Evolutionary conservation across 148 eudicot genomes (phyloP).

Genomic region (Spergularia marina): DNA sequence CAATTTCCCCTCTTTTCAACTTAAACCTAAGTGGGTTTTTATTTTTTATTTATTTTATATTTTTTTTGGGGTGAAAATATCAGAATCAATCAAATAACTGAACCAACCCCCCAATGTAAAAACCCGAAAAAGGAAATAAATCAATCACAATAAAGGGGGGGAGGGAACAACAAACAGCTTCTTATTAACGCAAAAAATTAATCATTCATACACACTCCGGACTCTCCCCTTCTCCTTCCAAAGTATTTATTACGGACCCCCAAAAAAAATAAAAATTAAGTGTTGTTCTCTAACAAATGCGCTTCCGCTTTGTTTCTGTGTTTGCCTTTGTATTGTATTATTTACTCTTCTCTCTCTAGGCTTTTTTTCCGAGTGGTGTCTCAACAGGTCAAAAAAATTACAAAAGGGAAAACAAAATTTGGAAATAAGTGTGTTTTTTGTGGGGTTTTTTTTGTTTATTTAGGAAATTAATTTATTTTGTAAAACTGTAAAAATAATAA

Average conservation of each 20-base stretch:
- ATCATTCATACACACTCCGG: neutral
- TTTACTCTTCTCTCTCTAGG: constrained; percentile 20
- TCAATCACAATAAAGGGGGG: constrained; percentile 18
- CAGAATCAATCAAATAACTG: neutral
- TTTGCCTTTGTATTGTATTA: neutral
- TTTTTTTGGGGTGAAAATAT: neutral
- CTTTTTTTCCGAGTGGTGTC: constrained; percentile 32
- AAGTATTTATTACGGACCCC: constrained; percentile 4
- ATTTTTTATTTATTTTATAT: neutral
- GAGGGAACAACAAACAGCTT: constrained; percentile 5
- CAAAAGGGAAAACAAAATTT: neutral
- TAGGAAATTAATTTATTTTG: neutral
- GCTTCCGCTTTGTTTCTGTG: constrained; percentile 3
- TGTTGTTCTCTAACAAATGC: constrained; percentile 16
- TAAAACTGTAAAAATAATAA: neutral
- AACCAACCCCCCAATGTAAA: constrained; percentile 11
- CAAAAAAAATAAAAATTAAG: constrained; percentile 7
- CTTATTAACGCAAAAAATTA: constrained; percentile 1
- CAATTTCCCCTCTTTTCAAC: constrained; percentile 21
- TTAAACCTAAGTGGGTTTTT: neutral
- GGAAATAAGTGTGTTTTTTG: constrained; percentile 1
- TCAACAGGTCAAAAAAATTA: constrained; percentile 16
- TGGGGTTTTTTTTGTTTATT: constrained; percentile 1
- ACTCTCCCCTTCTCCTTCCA: neutral
- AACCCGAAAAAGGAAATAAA: constrained; percentile 8